Percentiles rank a stretch among this genome's conserved stretches.
These are phyloP conservation scores for Amaranthus palmeri DNA, from an alignment of 148 eudicot genomes.

Conservation along the genomic window DNA sequence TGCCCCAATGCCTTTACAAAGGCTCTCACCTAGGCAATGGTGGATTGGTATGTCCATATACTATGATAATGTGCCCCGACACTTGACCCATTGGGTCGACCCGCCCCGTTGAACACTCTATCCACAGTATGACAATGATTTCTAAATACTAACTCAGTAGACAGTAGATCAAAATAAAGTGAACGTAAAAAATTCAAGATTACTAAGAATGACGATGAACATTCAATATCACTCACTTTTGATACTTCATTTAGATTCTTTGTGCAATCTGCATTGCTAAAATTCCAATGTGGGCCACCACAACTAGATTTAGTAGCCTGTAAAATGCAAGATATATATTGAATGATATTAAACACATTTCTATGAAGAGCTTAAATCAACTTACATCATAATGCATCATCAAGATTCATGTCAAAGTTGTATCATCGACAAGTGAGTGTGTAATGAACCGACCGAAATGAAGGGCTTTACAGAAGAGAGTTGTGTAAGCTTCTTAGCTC, in stretches of 20 bases:
- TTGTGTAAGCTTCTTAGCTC: background rate
- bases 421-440: too few species aligned
- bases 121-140: too few species aligned
- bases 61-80: too few species aligned
- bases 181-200: background rate
- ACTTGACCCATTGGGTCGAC: too few species aligned
- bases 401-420: background rate
- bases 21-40: too few species aligned
- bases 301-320: constrained; percentile 2
- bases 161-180: background rate
- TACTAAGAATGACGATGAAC: background rate
- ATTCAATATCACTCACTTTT: constrained; percentile 6
- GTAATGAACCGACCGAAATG: too few species aligned
- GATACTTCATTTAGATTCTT: background rate
- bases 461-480: too few species aligned
- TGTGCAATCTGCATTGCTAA: constrained; percentile 3
- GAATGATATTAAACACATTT: background rate
- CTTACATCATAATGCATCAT: background rate
- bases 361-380: background rate
- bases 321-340: background rate
- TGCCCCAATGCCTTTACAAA: too few species aligned
- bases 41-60: too few species aligned
- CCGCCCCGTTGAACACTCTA: too few species aligned
- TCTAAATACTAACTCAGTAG: too few species aligned
- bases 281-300: constrained; percentile 4